Evolutionary conservation across 2,329 filamentous ascomycete genomes (phyloP), one percentile per base, ranked within the genome.

Genomic region (Davidsoniella virescens): DNA sequence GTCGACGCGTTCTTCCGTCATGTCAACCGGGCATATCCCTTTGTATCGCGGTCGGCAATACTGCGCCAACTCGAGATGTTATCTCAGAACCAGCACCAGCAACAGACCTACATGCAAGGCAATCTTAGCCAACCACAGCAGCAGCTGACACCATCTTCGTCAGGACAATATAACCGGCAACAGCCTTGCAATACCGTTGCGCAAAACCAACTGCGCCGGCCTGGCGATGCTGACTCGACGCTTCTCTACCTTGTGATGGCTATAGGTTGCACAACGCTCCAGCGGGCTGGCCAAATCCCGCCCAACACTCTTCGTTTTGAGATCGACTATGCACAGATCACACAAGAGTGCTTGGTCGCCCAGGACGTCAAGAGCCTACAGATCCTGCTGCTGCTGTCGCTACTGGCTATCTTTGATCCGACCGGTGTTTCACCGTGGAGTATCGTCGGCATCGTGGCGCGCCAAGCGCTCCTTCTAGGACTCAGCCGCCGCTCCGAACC

Each of bases 1-100:
- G 62, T 67, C 8, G 63, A 69, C 46, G 67, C 68, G 12, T 70
- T 69, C 56, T 69, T 70, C 49, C 63, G 65, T 12, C 64, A 69
- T 49, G 66, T 69, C 20, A 65, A 70, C 53, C 60, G 66, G 4
- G 66, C 66, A 2, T 70, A 70, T 51, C 67, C 68, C 8, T 70
- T 70, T 52, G 60, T 69, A 20, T 63, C 70, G 49, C 61, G 64
- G 40, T 53, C 55, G 17, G 60, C 62, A 51, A 57, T 67, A 26
- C 57, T 66, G 1, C 55, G 56, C 8, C 60, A 65, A 23, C 56
- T 68, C 5, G 64, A 67, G 46, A 2, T 37, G 7, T 23, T 47
- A 16, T 4, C n/a, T 5, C 51, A 51, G 12, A 53, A 61, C 4
- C 57, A 56, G 57, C n/a, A 29, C 12, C 43, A 54, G 55, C 17